These are phyloP conservation scores for Candida dubliniensis DNA, from an alignment of 1,139 yeast species.

Conservation along the genomic window DNA sequence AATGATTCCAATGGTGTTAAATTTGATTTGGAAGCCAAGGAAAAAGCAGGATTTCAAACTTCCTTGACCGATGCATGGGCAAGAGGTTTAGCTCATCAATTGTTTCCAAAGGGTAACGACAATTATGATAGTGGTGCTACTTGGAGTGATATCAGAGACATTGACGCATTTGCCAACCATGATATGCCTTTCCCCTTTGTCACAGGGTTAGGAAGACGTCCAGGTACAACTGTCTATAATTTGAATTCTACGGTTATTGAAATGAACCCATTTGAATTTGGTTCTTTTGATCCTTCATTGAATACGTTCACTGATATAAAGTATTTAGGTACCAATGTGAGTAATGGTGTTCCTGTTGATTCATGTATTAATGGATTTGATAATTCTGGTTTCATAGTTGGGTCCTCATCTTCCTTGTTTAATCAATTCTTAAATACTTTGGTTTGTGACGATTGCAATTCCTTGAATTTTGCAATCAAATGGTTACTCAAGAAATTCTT, in stretches of 20 bases:
- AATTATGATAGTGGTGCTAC: slow-evolving; percentile 27
- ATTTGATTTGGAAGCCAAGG: slow-evolving; percentile 29
- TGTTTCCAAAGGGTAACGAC: slow-evolving; percentile 28
- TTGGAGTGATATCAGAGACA: slow-evolving; percentile 35
- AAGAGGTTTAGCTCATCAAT: slow-evolving; percentile 40
- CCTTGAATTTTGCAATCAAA: slow-evolving; percentile 51
- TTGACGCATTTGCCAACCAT: slow-evolving; percentile 28
- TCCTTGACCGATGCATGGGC: slow-evolving; percentile 41
- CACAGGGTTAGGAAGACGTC: slow-evolving; percentile 37
- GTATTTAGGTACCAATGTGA: slow-evolving; percentile 58
- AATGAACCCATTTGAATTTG: slow-evolving; percentile 45
- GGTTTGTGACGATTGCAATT: slow-evolving; percentile 45
- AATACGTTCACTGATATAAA: slow-evolving; percentile 38
- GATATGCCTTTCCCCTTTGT: slow-evolving; percentile 45
- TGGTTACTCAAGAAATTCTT: slow-evolving; percentile 47
- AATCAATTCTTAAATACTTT: slow-evolving; percentile 65
- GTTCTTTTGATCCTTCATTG: slow-evolving; percentile 42
- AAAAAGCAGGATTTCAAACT: slow-evolving; percentile 32
- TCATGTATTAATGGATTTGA: slow-evolving; percentile 70
- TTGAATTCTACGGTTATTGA: slow-evolving; percentile 42
- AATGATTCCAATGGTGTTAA: slow-evolving; percentile 24
- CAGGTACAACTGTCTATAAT: slow-evolving; percentile 33
- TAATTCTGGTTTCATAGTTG: slow-evolving; percentile 77
- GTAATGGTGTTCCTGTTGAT: slow-evolving; percentile 52
- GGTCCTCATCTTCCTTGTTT: slow-evolving; percentile 79